Evolutionary conservation across 306 rosid genomes (phyloP).

Genomic region (Pueraria montana): DNA sequence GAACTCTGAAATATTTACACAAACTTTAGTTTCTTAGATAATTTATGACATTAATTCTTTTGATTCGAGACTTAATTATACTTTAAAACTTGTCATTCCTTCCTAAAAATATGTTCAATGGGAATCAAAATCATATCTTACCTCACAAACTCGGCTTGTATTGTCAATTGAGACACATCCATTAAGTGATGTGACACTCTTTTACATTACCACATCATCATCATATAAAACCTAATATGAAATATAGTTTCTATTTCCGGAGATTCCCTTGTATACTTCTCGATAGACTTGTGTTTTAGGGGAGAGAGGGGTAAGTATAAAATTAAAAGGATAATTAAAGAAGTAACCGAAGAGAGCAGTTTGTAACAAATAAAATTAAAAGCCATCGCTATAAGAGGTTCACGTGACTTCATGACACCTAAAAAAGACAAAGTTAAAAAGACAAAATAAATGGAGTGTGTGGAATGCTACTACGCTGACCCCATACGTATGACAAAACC

Average conservation of each 20-base stretch:
- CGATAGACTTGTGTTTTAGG: background rate
- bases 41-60: too few relatives aligned
- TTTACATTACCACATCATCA: too few relatives aligned
- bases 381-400: conserved; percentile 55
- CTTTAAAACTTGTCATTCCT: too few relatives aligned
- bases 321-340: background rate
- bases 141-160: too few relatives aligned
- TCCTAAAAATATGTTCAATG: too few relatives aligned
- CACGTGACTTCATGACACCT: conserved; percentile 76
- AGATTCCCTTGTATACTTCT: background rate
- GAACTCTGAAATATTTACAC: too few relatives aligned
- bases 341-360: background rate
- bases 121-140: too few relatives aligned
- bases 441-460: conserved; percentile 64
- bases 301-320: background rate
- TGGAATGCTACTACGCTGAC: conserved; percentile 78
- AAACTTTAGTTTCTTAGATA: too few relatives aligned
- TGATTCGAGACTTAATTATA: too few relatives aligned
- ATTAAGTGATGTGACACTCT: too few relatives aligned
- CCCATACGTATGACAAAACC: conserved; percentile 76
- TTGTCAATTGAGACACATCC: too few relatives aligned
- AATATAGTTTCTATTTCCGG: background rate
- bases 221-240: too few relatives aligned
- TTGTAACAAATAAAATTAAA: background rate
- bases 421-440: conserved; percentile 63